Evolutionary conservation across 2,329 filamentous ascomycete genomes (phyloP), one percentile per base, ranked within the genome.

Genomic region (Thielaviopsis punctulata): DNA sequence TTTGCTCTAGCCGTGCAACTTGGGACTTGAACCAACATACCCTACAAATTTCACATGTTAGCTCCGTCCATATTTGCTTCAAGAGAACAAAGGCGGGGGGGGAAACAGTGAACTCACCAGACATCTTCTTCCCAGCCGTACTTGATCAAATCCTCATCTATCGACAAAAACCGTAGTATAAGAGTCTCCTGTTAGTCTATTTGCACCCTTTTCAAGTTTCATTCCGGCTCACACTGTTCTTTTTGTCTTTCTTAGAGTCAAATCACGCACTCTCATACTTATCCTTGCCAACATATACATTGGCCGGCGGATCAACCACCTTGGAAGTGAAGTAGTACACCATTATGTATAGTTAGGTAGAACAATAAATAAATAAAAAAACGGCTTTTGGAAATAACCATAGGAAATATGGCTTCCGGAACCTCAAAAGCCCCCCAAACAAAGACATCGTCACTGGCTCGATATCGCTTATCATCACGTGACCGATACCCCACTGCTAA

Each of bases 231-330:
- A 21, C 15, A 9, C 22, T 19, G 39, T n/a, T 44, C 13, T 4
- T 44, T 44, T n/a, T 12, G 7, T n/a, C 8, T 15, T 19, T 19
- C 9, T 43, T 15, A 18, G 19, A 23, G 9, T 4, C 8, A 53
- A 53, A 52, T 57, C 56, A 60, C 82, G 63, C 73, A 95, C 92
- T 98, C 73, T 98, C 92, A 60, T 92, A 89, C 70, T 98, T 98
- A 73, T 98, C 92, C 68, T 96, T 98, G 67, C 92, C 92, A 55
- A 95, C 87, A 65, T 98, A 98, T 62, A 98, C 80, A 64, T 83
- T 89, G 43, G 87, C 90, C 27, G 87, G 65, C 1, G 92, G 90
- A 12, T 81, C 75, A 39, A 94, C 86, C 43, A 80, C 79, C 56
- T 78, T 90, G 23, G 90, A 96, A 1, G 81, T 92, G 66, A 92